A percentile compares a stretch with the other conserved stretches of the same genome.
Evolutionary conservation across 176 grass and related monocot species (phyloP).

Genomic region (Triticum urartu): DNA sequence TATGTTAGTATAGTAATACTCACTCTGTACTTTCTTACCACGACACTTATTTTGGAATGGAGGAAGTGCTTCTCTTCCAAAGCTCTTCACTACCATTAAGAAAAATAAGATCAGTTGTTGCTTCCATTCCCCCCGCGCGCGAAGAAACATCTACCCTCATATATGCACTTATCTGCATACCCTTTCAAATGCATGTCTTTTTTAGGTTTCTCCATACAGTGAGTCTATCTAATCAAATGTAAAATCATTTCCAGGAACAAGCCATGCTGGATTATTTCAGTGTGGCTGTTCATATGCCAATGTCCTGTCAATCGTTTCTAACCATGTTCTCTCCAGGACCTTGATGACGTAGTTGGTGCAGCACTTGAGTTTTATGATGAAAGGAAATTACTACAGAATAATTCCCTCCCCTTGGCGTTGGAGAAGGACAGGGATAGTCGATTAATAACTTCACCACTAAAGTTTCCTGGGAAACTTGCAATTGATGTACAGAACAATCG

Average conservation of each 20-base stretch:
- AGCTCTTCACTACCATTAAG: neutral
- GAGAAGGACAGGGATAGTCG: conserved; percentile 85
- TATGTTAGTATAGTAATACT: neutral
- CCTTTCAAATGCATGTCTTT: neutral
- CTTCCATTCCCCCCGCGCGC: neutral
- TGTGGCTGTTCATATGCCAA: conserved; percentile 14
- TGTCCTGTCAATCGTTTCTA: neutral
- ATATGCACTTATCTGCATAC: neutral
- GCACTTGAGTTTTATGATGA: conserved; percentile 91
- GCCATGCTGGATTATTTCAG: neutral
- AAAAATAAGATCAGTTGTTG: neutral
- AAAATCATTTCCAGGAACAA: conserved; percentile 7
- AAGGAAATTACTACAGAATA: conserved; percentile 62
- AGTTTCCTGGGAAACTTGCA: conserved; percentile 94
- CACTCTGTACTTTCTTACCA: neutral
- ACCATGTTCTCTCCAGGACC: conserved; percentile 67
- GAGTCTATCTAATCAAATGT: neutral
- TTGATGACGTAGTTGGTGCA: conserved; percentile 89
- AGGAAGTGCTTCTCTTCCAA: neutral
- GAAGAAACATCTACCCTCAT: neutral
- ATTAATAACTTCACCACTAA: conserved; percentile 75
- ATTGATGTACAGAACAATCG: conserved; percentile 81
- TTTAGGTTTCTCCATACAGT: neutral
- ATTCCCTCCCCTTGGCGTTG: conserved; percentile 76
- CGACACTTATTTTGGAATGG: too few species aligned